phyloP scores from a whole-genome alignment of 257 asterid genomes.

The Salvia splendens region DNA sequence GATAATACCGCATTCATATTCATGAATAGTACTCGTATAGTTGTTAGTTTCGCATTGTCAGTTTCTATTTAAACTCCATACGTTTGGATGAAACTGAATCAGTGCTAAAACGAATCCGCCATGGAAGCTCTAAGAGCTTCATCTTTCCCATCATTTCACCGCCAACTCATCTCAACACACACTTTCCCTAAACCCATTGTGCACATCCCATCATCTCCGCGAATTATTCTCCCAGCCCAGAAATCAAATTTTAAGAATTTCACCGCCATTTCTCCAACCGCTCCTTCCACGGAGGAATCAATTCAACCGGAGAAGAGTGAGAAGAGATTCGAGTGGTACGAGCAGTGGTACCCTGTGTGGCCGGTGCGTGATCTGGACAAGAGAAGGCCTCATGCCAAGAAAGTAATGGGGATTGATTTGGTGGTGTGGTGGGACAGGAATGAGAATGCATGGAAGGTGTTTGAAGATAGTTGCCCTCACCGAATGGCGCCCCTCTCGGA shows the following conservation, averaged over 20 bases:
- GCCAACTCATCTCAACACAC: slow-evolving; percentile 26
- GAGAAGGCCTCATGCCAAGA: slow-evolving; percentile 82
- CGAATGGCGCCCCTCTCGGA: slow-evolving; percentile 82
- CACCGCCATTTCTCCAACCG: slow-evolving; percentile 49
- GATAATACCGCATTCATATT: no score
- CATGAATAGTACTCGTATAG: no score
- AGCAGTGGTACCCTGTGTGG: slow-evolving; percentile 81
- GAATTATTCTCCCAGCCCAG: slow-evolving; percentile 22
- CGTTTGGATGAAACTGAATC: neutral
- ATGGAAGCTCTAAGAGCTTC: slow-evolving; percentile 66
- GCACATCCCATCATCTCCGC: slow-evolving; percentile 28
- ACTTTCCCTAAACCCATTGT: slow-evolving; percentile 25
- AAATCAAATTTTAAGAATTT: slow-evolving; percentile 44
- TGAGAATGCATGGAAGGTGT: slow-evolving; percentile 78
- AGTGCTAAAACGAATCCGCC: slow-evolving; percentile 24
- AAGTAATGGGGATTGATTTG: slow-evolving; percentile 68
- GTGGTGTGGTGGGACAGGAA: slow-evolving; percentile 86
- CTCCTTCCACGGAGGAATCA: slow-evolving; percentile 38
- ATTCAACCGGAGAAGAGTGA: slow-evolving; percentile 28
- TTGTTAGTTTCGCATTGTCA: no score
- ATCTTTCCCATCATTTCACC: slow-evolving; percentile 35
- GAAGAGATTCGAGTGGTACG: slow-evolving; percentile 75
- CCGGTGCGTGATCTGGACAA: slow-evolving; percentile 78
- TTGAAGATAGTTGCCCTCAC: slow-evolving; percentile 87
- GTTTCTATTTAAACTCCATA: no score